phyloP scores from a whole-genome alignment of 768 basidiomycete genomes.

The Hygrocybe coccinea region DNA sequence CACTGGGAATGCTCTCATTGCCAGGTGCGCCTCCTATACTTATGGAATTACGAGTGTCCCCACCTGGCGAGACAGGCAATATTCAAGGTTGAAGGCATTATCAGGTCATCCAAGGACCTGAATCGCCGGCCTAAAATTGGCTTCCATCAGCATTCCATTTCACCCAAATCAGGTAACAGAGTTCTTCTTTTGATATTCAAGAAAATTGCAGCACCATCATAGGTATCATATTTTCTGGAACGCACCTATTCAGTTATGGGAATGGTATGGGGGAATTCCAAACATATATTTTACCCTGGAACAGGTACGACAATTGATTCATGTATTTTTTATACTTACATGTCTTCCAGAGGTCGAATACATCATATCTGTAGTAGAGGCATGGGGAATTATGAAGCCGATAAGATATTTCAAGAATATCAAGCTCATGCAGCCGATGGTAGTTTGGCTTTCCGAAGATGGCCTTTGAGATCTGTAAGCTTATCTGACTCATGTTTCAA shows the following conservation, averaged over 20 bases:
- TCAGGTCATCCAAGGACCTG: constrained; percentile 27
- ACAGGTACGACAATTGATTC: constrained; percentile 32
- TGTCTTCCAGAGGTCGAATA: constrained; percentile 49
- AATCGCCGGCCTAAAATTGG: constrained; percentile 14
- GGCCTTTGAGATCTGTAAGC: constrained; percentile 64
- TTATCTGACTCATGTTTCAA: background rate
- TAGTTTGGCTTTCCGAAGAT: constrained; percentile 58
- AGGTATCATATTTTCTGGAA: background rate
- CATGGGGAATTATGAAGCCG: constrained; percentile 42
- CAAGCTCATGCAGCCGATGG: constrained; percentile 59
- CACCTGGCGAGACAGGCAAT: constrained; percentile 16
- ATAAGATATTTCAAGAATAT: constrained; percentile 59
- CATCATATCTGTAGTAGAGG: constrained; percentile 47
- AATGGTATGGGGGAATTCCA: constrained; percentile 22
- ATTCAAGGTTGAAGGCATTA: background rate
- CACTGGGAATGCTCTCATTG: constrained; percentile 66
- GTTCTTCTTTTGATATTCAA: background rate
- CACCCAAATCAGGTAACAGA: background rate
- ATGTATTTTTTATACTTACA: background rate
- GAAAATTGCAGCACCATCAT: background rate
- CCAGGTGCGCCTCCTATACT: constrained; percentile 34
- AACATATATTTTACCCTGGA: constrained; percentile 48
- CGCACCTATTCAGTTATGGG: background rate
- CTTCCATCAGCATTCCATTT: constrained; percentile 16
- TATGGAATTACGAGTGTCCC: background rate